A percentile compares a stretch with the other conserved stretches of the same genome.
Conservation (phyloP, 192 early-diverging fungal genomes). For the Podila epicladia region DNA sequence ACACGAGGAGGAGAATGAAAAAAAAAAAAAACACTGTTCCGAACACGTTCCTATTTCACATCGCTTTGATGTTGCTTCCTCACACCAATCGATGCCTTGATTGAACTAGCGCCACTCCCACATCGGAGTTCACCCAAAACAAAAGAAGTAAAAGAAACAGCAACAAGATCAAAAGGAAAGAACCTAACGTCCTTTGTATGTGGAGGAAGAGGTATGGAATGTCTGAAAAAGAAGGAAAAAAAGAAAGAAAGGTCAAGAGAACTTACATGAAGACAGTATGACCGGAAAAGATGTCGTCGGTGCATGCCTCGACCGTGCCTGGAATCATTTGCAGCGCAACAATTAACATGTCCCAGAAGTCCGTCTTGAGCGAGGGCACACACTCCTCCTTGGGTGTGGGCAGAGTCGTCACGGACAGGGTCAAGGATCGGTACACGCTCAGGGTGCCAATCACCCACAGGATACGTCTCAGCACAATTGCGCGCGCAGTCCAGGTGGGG, state of each 20-base stretch:
- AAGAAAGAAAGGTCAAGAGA: not conserved
- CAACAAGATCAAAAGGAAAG: conserved; percentile 1
- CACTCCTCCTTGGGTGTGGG: conserved; percentile 53
- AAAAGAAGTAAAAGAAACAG: not conserved
- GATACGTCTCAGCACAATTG: conserved; percentile 42
- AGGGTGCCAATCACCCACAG: conserved; percentile 50
- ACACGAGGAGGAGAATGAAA: not conserved
- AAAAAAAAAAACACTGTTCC: not conserved
- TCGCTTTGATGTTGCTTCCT: no score
- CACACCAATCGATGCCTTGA: no score
- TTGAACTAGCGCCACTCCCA: no score
- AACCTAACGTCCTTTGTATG: not conserved
- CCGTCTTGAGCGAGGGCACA: conserved; percentile 31
- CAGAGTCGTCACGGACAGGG: conserved; percentile 47
- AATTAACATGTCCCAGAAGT: conserved; percentile 50
- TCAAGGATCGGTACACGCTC: conserved; percentile 30
- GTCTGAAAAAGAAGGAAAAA: not conserved
- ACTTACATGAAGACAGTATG: conserved; percentile 58
- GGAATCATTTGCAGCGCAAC: conserved; percentile 44
- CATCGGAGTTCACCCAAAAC: not conserved
- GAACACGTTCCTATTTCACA: not conserved
- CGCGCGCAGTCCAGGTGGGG: conserved; percentile 37
- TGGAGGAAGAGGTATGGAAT: not conserved
- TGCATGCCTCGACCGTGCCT: conserved; percentile 53
- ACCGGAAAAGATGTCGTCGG: conserved; percentile 58